Evolutionary conservation across 176 grass and related monocot species (phyloP), one percentile per base, ranked within the genome.

Genomic region (Oryza punctata): DNA sequence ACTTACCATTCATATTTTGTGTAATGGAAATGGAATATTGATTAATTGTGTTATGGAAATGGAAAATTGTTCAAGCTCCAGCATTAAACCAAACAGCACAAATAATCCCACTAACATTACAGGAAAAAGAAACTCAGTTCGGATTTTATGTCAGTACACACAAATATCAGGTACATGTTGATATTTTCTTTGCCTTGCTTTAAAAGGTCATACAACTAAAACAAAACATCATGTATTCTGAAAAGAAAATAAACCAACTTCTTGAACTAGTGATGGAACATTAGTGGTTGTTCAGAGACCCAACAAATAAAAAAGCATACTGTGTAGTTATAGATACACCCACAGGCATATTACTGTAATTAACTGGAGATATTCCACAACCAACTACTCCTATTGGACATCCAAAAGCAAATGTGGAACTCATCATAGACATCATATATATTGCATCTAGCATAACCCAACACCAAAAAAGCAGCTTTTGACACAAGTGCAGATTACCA

Each of bases 391-490:
- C 50, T 41, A 12, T 57, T 69, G 65, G 65, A 40, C 28, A 25
- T 12, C 65, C 41, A 70, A 85, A 77, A 70, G 65, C 8, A 77
- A 14, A 73, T 41, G 10, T 50, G 38, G 19, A 71, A 57, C 27
- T 59, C 41, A 70, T 70, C 35, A 70, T 21, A 25, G 37, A 64
- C 37, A 63, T 32, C 18, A 78, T 13, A 70, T 28, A 72, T 28
- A 72, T 28, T 64, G 44, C 19, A 65, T 40, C 28, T 50, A 52
- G 15, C 45, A 77, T 9, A 54, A 59, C 47, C 70, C 24, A 87
- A 81, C 64, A 38, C 77, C 72, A 26, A 14, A 59, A 47, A 81
- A 63, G 72, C 70, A 37, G 27, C 37, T 82, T 77, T 87, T 7
- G 4, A 76, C 35, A 61, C 72, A 63, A 76, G 65, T 76, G 78